Evolutionary conservation across 352 stramenopile genomes (phyloP), one percentile per base, ranked within the genome.

Genomic region (Phytophthora litchii): DNA sequence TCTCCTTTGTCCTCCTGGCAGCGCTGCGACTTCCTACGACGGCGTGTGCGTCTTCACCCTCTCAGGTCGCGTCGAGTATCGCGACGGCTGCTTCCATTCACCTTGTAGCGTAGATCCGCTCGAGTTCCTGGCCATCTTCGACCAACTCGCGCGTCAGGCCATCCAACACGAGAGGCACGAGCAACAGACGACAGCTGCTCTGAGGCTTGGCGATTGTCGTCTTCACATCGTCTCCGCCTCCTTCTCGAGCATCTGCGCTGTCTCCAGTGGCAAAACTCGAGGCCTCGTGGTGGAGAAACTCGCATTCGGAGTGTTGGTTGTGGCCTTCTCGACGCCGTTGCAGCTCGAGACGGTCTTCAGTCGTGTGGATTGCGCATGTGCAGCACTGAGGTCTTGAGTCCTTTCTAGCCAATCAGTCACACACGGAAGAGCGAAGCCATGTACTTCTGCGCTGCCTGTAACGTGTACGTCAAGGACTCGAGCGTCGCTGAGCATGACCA

Each of bases 381-480:
- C 45, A 12, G 29, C 48, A 0, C 52, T 82, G 40, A 54, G 73
- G 27, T 35, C 38, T 17, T 76, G 34, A 63, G 21, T 2, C 44
- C 5, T 61, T 72, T 54, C 45, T 62, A 61, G 31, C 70, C 57
- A 75, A 60, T 69, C 61, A 65, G 40, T 21, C 17, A 12, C 13
- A 35, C 23, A 14, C 20, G 25, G 10, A 43, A 31, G 16, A 23
- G 5, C 8, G 3, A 6, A 14, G 32, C 1, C 47, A 88, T 89
- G 79, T 87, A 86, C 65, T 89, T 84, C 52, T 87, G 76, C 49
- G 44, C 74, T 3, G 74, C 76, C n/a, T 89, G 72, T 60, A 78
- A 81, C 13, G 46, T 87, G 36, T 89, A 89, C 61, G 65, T 87
- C 46, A 65, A 75, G 36, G 79, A 87, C 61, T 63, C 67, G 31